Evolutionary conservation across 2,329 filamentous ascomycete species (phyloP), one percentile per base, ranked within the genome.

Genomic region (Aspergillus luchuensis): DNA sequence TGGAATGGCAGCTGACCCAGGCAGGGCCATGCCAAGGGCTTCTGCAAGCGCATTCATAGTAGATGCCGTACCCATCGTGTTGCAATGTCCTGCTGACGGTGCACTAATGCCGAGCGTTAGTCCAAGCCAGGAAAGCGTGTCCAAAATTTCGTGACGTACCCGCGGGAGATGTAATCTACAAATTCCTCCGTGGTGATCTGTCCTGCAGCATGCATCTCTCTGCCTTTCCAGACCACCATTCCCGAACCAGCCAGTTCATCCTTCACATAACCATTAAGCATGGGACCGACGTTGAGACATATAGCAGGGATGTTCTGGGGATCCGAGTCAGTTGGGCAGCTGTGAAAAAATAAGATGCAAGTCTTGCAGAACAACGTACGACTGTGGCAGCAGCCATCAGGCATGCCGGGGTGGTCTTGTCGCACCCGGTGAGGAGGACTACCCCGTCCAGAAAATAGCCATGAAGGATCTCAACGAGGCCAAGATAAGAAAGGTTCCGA

Each of bases 1-100:
- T 1, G 82, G 82, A n/a, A 83, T 83, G 4, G 80, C 80, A 2
- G 81, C 78, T 3, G 81, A 82, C 1, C 81, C 82, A 0, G 81
- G 81, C 0, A 85, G 74, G 0, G 81, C 79, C 79, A 85, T 83
- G 36, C 82, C 82, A 4, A 84, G 72, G 3, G 81, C 81, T 66
- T 84, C 82, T 52, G 81, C 80, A 2, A 83, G 74, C 1, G 81
- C 80, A 63, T 83, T 83, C 80, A 84, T 83, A 0, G 81, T 84
- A 6, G 79, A 81, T 2, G 82, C 82, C 15, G 82, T 84, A 51
- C 81, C 81, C 82, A 84, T 84, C 15, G 81, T 83, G 66, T 83
- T 83, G 67, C 82, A 84, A 63, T 82, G 80, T 39, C 79, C 81
- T 6, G 73, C 78, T 2, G 78, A 82, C 1, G 79, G 81, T 10